phyloP scores from a whole-genome alignment of 1,139 yeast species.

The Eremothecium cymbalariae region DNA sequence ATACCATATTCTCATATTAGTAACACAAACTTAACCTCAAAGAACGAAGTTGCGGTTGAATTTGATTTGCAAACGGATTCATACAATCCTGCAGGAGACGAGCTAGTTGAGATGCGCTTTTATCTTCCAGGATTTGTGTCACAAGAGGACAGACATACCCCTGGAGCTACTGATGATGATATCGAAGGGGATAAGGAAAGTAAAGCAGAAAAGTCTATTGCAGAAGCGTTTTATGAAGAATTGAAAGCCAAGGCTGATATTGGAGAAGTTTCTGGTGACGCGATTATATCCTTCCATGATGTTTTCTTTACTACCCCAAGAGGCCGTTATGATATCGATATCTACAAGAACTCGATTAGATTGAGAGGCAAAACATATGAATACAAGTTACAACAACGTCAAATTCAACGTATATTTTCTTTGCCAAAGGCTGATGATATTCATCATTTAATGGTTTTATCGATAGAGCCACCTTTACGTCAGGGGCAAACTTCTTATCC shows the following conservation, averaged over 20 bases:
- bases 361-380: conserved; percentile 96
- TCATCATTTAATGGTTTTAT: conserved; percentile 79
- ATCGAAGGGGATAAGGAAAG: conserved; percentile 34
- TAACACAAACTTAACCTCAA: conserved; percentile 88
- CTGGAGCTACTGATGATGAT: conserved; percentile 36
- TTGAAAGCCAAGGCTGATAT: conserved; percentile 92
- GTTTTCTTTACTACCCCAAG: conserved; percentile 91
- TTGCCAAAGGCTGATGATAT: conserved; percentile 92
- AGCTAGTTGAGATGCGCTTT: conserved; percentile 86
- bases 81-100: conserved; percentile 81
- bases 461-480: conserved; percentile 87
- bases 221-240: conserved; percentile 80
- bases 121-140: conserved; percentile 77
- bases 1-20: conserved; percentile 72
- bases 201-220: conserved; percentile 62
- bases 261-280: conserved; percentile 93
- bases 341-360: conserved; percentile 82
- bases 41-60: conserved; percentile 89
- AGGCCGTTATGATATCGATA: conserved; percentile 96
- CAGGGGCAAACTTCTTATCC: conserved; percentile 98
- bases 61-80: conserved; percentile 53
- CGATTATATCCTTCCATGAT: conserved; percentile 91
- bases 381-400: conserved; percentile 86
- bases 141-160: conserved; percentile 33
- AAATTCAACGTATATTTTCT: conserved; percentile 82